These are phyloP conservation scores for Elsinoe perseae DNA, from an alignment of 2,329 filamentous ascomycete genomes.

Conservation along the genomic window DNA sequence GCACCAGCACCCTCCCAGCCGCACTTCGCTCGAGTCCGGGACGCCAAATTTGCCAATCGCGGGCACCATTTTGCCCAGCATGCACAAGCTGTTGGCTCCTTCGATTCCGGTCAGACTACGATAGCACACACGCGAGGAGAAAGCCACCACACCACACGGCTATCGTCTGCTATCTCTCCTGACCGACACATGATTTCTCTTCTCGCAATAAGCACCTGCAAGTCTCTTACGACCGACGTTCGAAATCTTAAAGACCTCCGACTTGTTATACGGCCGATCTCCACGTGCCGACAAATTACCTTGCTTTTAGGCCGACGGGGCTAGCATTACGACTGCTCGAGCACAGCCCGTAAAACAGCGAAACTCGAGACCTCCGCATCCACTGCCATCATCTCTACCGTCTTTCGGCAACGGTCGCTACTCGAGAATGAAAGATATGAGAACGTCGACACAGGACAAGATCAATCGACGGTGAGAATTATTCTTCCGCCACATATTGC, in stretches of 20 bases:
- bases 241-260: neutral
- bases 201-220: neutral
- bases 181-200: neutral
- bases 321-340: neutral
- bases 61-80: neutral
- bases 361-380: slow-evolving; percentile 1
- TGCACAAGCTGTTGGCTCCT: slow-evolving; percentile 2
- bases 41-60: slow-evolving; percentile 14
- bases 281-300: slow-evolving; percentile 11
- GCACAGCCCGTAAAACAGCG: neutral
- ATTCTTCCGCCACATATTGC: slow-evolving; percentile 4
- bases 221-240: neutral
- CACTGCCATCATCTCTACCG: slow-evolving; percentile 8
- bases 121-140: neutral
- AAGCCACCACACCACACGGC: neutral
- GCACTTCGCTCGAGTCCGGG: slow-evolving; percentile 3
- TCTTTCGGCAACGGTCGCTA: slow-evolving; percentile 8
- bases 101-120: neutral
- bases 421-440: slow-evolving; percentile 11
- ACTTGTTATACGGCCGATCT: neutral
- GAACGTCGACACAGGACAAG: neutral
- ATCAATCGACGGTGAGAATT: neutral
- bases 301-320: slow-evolving; percentile 3
- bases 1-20: neutral
- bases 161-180: neutral